Base-by-base conservation (phyloP, 352 stramenopile genomes). In the Globisporangium sylvaticum region DNA sequence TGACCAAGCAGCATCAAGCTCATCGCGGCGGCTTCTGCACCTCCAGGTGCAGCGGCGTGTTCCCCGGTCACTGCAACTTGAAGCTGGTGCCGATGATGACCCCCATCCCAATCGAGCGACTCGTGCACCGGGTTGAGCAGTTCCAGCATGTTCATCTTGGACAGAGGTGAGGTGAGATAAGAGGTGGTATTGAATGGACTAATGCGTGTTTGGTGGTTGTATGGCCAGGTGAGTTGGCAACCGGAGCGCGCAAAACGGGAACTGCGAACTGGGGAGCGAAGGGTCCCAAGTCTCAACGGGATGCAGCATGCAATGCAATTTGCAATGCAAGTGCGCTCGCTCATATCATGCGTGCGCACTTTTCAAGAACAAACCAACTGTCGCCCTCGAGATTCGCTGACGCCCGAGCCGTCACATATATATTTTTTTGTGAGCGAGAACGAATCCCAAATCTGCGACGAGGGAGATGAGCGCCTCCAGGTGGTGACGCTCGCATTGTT, bases 401-500 rank as follows among this genome's bases (percentile, higher is more conserved):
- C 54, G 14, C 37, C 18, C 12, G 4, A 42, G 54, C 59, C 67
- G 67, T 69, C 67, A 72, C 66, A 72, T 22, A 71, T 37, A 34
- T 31, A 37, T 37, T 71, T 69, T 62, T 63, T 54, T 34, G 20
- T 29, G 62, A 52, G 44, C 12, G 31, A 57, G 44, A 44, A 27
- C 7, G 27, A 59, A 57, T 53, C 46, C 42, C 37, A 70, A 68
- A 75, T 75, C 73, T 74, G 64, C 70, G 70, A 72, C 73, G 72
- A 54, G 62, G 52, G 54, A 27, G 62, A 61, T 65, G 59, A 14
- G 48, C 34, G 6, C n/a, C 9, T 14, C 15, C 39, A n/a, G 15
- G 14, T 27, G 53, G n/a, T 76, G 70, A 76, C 70, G 70, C 71
- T 62, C 65, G 70, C 67, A 76, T 71, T 73, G 70, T 66, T 61